Base-by-base conservation (phyloP, 129 eudicot species). In the Helichrysum umbraculigerum region DNA sequence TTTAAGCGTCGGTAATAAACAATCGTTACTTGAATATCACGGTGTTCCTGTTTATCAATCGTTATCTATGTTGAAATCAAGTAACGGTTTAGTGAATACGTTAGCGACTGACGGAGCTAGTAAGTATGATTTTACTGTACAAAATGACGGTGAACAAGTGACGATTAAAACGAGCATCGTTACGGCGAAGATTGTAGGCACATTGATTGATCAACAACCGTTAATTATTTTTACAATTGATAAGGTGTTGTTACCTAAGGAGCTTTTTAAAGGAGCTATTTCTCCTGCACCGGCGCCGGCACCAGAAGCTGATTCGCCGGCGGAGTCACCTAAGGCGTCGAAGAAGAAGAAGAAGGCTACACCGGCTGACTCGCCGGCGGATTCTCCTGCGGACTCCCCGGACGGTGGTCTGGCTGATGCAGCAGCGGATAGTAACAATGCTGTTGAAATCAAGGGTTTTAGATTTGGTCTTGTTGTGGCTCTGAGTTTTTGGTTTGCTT, bases 91-190 rank as follows among this genome's bases (percentile, higher is more conserved):
- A 9, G 87, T 85, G 86, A 94, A 91, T 86, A 94, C 98, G 0
- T 54, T 94, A 34, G 98, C 98, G 3, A 94, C 98, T 20, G 97
- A 94, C 71, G 98, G 98, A 16, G 92, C 84, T 14, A 83, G 50
- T 0, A 87, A 88, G 70, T 94, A 10, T 74, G 91, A 86, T 59
- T 81, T 94, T 74, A 81, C 86, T 0, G 93, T 93, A 2, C 97
- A 93, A 37, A 93, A 91, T 52, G 98, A 90, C 79, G 98, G 97
- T 17, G 79, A 86, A 8, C 79, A 70, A 1, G 93, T 94, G 20
- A 94, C 98, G 7, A 19, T 94, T 30, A 87, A 81, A 81, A 91
- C 96, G 20, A 86, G 78, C 21, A 7, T 88, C 41, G 89, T 81
- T 3, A 87, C 97, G 2, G 54, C 54, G 1, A 47, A 47, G 14